Conservation (phyloP, 1,284 basidiomycete genomes). For the Porogramme epimiltina region DNA sequence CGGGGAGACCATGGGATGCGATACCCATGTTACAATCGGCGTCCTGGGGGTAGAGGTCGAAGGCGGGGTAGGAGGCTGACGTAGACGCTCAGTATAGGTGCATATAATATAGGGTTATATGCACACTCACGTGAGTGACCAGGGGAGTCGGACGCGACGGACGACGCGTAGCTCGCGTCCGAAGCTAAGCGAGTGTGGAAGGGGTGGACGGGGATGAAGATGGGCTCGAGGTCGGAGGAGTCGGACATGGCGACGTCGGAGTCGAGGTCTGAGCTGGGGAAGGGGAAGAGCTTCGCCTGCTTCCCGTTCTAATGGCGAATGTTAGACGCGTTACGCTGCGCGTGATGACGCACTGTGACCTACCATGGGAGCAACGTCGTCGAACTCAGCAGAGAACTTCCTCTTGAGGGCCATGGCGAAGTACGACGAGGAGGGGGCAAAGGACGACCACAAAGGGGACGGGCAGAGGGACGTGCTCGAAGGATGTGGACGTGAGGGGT, state of each 20-base stretch:
- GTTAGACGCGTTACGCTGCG: slow-evolving; percentile 26
- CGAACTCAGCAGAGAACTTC: slow-evolving; percentile 64
- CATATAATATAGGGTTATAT: slow-evolving; percentile 2
- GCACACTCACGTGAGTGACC: slow-evolving; percentile 38
- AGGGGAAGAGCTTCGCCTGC: slow-evolving; percentile 72
- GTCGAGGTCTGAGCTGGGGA: slow-evolving; percentile 51
- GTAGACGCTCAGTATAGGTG: background rate
- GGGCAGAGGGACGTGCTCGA: slow-evolving; percentile 4
- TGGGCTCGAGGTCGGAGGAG: slow-evolving; percentile 55
- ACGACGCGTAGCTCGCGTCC: slow-evolving; percentile 61
- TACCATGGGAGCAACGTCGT: slow-evolving; percentile 46
- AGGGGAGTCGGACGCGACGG: slow-evolving; percentile 44
- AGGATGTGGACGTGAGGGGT: slow-evolving; percentile 22
- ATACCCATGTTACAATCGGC: slow-evolving; percentile 48
- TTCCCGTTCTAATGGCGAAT: slow-evolving; percentile 50
- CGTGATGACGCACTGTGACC: slow-evolving; percentile 28
- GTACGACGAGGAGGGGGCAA: slow-evolving; percentile 7
- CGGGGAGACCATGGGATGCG: slow-evolving; percentile 50
- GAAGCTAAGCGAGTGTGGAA: slow-evolving; percentile 69
- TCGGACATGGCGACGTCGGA: slow-evolving; percentile 71
- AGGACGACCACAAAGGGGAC: background rate
- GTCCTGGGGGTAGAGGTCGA: slow-evolving; percentile 59
- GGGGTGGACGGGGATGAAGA: slow-evolving; percentile 48
- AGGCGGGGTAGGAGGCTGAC: slow-evolving; percentile 60
- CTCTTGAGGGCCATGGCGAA: slow-evolving; percentile 66